These are phyloP conservation scores for Wickerhamiella parazyma DNA, from an alignment of 805 yeast genomes.

Conservation along the genomic window DNA sequence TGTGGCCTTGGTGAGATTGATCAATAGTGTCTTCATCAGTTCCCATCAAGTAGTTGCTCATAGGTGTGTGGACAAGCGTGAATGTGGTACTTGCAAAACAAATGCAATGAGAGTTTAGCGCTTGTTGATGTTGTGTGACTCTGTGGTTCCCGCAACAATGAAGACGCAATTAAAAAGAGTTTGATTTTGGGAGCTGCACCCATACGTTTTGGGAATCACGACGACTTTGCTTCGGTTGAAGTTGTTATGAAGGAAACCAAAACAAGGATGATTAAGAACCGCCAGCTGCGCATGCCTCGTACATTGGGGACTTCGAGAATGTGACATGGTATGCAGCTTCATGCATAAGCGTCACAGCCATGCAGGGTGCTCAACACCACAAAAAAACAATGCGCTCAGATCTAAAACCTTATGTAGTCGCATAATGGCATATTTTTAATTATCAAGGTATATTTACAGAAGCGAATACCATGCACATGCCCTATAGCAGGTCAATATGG, in stretches of 20 bases:
- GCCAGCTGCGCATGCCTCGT: background rate
- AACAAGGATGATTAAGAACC: conserved; percentile 7
- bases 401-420: background rate
- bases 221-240: background rate
- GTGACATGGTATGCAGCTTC: background rate
- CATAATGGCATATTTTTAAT: no score
- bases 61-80: background rate
- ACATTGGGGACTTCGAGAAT: background rate
- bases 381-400: no score
- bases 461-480: background rate
- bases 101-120: background rate
- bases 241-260: background rate
- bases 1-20: background rate
- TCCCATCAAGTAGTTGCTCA: background rate
- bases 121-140: background rate
- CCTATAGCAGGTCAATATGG: background rate
- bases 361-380: background rate
- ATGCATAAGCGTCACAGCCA: background rate
- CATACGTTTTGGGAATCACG: background rate
- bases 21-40: background rate
- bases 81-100: background rate
- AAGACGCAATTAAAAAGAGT: background rate
- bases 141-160: background rate
- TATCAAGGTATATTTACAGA: no score
- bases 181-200: background rate